Evolutionary conservation across 768 basidiomycete species (phyloP).

Genomic region (Asterophora parasitica): DNA sequence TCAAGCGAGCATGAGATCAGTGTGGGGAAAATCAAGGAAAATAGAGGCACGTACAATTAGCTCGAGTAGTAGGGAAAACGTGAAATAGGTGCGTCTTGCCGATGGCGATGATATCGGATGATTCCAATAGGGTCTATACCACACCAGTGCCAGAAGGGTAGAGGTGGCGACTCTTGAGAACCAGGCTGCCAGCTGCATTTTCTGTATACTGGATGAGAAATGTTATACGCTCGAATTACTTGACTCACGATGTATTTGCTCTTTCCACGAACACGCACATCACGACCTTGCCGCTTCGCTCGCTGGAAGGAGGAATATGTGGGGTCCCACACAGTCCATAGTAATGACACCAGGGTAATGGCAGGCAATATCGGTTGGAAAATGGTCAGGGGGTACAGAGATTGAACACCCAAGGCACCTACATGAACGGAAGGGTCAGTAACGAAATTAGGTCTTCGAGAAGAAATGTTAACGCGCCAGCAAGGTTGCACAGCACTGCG

Average conservation of each 20-base stretch:
- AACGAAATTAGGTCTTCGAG: neutral
- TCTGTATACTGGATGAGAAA: constrained; percentile 32
- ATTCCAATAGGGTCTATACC: constrained; percentile 37
- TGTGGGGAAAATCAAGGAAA: neutral
- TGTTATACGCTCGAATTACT: neutral
- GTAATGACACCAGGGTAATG: constrained; percentile 51
- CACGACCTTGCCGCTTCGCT: constrained; percentile 66
- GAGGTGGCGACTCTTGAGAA: constrained; percentile 48
- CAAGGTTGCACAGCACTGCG: constrained; percentile 36
- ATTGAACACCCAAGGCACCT: constrained; percentile 31
- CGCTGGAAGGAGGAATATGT: constrained; percentile 59
- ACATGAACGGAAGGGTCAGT: neutral
- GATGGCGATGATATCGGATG: constrained; percentile 29
- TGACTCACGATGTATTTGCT: constrained; percentile 54
- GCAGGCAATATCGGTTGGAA: constrained; percentile 42
- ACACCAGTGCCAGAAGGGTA: constrained; percentile 36
- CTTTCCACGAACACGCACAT: constrained; percentile 64
- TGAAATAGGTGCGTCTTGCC: constrained; percentile 42
- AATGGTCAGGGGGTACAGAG: constrained; percentile 22
- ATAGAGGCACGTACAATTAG: constrained; percentile 41
- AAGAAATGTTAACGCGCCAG: constrained; percentile 39
- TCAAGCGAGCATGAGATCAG: neutral
- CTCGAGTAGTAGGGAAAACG: constrained; percentile 44
- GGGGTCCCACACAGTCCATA: constrained; percentile 87
- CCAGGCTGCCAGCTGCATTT: constrained; percentile 59